A percentile compares a stretch with the other conserved stretches of the same genome.
Evolutionary conservation across 768 basidiomycete genomes (phyloP).

Genomic region (Gymnopilus dilepis): DNA sequence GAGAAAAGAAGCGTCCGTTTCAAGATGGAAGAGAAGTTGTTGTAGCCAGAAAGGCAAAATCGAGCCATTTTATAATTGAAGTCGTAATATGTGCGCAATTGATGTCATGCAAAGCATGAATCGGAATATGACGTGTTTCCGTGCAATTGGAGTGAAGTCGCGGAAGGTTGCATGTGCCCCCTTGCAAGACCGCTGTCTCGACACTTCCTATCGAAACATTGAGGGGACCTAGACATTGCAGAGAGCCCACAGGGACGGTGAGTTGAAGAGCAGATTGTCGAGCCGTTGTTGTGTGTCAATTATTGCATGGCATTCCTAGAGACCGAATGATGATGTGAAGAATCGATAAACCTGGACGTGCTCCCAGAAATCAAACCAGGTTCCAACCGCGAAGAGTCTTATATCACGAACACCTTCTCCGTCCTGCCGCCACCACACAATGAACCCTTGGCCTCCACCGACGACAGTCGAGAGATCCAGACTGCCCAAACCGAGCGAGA

Average conservation of each 20-base stretch:
- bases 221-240: conserved; percentile 18
- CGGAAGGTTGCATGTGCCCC: conserved; percentile 10
- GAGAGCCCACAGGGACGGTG: conserved; percentile 22
- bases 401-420: conserved; percentile 18
- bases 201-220: conserved; percentile 23
- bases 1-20: conserved; percentile 81
- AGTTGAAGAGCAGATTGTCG: conserved; percentile 30
- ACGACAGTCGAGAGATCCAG: conserved; percentile 26
- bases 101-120: conserved; percentile 19
- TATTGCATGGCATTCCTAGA: conserved; percentile 12
- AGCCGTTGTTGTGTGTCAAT: conserved; percentile 27
- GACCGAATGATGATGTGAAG: conserved; percentile 13
- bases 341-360: conserved; percentile 48
- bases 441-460: conserved; percentile 23
- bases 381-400: conserved; percentile 27
- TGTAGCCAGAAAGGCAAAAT: conserved; percentile 25
- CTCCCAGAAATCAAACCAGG: conserved; percentile 38
- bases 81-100: conserved; percentile 28
- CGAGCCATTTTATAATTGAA: conserved; percentile 28
- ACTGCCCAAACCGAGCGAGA: conserved; percentile 44
- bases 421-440: conserved; percentile 19
- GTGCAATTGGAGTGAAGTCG: conserved; percentile 16
- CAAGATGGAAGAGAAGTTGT: conserved; percentile 42
- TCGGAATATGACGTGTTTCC: conserved; percentile 15
- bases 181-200: conserved; percentile 5